These are phyloP conservation scores for Poteriospumella lacustris DNA, from an alignment of 108 stramenopile genomes.

Conservation along the genomic window DNA sequence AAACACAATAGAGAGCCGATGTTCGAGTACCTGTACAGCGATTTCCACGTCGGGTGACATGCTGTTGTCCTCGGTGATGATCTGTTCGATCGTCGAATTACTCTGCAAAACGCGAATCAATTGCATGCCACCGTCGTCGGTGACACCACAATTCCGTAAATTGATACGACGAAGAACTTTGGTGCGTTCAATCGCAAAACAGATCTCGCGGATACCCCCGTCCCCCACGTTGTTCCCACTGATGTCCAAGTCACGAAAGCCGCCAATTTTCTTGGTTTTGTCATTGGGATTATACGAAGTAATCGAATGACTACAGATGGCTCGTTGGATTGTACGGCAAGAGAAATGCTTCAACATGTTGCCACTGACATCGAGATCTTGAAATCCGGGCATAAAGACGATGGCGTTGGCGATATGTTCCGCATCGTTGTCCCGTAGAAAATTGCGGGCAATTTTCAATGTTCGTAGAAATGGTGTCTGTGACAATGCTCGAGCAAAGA, in stretches of 20 bases:
- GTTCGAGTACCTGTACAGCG: not conserved
- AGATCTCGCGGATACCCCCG: not conserved
- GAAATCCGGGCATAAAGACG: not conserved
- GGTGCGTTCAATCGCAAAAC: not conserved
- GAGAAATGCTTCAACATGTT: not conserved
- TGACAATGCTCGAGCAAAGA: not conserved
- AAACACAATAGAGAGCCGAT: not conserved
- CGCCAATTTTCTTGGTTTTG: too few species aligned
- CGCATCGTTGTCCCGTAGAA: not conserved
- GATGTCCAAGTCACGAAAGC: not conserved
- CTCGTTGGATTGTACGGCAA: not conserved
- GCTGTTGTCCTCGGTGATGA: not conserved
- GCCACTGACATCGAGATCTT: not conserved
- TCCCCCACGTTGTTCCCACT: not conserved
- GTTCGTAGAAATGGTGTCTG: not conserved
- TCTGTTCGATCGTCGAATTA: not conserved
- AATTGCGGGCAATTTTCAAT: constrained; percentile 19
- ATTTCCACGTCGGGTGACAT: not conserved
- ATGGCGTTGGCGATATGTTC: not conserved
- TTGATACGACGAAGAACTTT: not conserved
- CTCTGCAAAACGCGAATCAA: not conserved
- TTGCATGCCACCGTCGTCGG: not conserved
- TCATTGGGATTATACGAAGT: too few species aligned
- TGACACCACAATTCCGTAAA: not conserved
- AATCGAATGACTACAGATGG: not conserved